These are phyloP conservation scores for Mucor racemosus DNA, from an alignment of 371 early-diverging fungal genomes.

Conservation along the genomic window DNA sequence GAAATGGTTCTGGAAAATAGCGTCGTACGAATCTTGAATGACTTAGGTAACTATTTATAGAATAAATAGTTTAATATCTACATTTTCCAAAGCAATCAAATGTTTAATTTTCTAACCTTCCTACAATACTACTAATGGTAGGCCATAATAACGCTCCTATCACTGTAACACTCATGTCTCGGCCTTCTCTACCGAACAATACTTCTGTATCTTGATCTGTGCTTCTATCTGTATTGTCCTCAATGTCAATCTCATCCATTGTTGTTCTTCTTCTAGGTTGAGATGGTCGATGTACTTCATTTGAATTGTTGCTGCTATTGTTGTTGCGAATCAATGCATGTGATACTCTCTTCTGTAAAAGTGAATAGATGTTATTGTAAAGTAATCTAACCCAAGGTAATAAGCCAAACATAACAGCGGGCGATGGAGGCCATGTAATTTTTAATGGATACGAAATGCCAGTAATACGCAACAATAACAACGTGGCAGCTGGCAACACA, in stretches of 20 bases:
- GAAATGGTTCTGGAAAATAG: constrained; percentile 54
- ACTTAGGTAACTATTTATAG: constrained; percentile 39
- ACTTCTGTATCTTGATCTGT: constrained; percentile 25
- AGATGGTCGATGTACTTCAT: background rate
- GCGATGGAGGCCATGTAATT: constrained; percentile 60
- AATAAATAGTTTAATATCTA: background rate
- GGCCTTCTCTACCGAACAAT: constrained; percentile 27
- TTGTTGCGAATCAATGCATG: background rate
- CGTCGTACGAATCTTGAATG: constrained; percentile 43
- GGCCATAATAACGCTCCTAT: constrained; percentile 55
- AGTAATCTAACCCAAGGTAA: constrained; percentile 66
- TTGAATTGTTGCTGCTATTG: background rate
- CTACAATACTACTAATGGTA: constrained; percentile 29
- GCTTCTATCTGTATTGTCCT: background rate
- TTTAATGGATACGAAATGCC: constrained; percentile 41
- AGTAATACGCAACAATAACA: constrained; percentile 34
- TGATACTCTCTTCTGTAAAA: constrained; percentile 21
- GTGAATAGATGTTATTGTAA: constrained; percentile 51
- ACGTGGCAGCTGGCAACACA: constrained; percentile 38
- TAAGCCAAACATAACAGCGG: constrained; percentile 56
- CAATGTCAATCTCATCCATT: constrained; percentile 2
- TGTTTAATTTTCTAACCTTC: constrained; percentile 20
- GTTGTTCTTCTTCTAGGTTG: constrained; percentile 23
- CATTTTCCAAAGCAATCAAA: background rate
- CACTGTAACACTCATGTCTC: constrained; percentile 47